Evolutionary conservation across 2,329 filamentous ascomycete genomes (phyloP), one percentile per base, ranked within the genome.

Genomic region (Mollisiaceae sp.): DNA sequence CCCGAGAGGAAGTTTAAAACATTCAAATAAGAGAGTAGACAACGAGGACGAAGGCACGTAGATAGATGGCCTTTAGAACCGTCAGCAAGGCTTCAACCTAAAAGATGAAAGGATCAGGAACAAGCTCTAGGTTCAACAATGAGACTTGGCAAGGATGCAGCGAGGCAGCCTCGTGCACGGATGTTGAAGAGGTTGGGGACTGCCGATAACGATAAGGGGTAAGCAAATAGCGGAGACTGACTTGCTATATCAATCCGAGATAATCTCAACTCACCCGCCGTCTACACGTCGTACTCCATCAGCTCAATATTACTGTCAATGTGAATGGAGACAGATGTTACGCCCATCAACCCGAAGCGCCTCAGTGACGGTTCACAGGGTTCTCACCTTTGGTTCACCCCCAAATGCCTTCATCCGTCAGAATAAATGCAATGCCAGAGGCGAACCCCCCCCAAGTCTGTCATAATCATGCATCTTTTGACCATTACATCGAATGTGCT

Each of bases 251-350:
- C 27, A 32, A 32, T 32, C 27, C 27, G 3, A 32, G 27, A 32
- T 32, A 3, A 32, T 32, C 27, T 20, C 45, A 50, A 50, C 6
- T 8, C 9, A 11, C n/a, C 15, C n/a, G 15, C 8, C 12, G 38
- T 38, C 56, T 59, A 36, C 20, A 27, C 52, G 24, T 36, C 12
- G 8, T 38, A 24, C 15, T 38, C 9, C 35, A 22, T 39, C 22
- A 32, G 6, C 55, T 43, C 55, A 54, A 54, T 39, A 35, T 20
- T 39, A 22, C 24, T 58, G 11, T 15, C 55, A 58, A 58, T 43
- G 35, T 58, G 20, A 39, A 39, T 20, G 35, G 20, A 54, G 27
- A 54, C 20, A 55, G 38, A 35, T 55, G 55, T 58, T 22, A 20
- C 55, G 55, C 35, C 32, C 35, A 58, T 18, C 18, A 1, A 27